A percentile compares a stretch with the other conserved stretches of the same genome.
Evolutionary conservation across 2,329 filamentous ascomycete species (phyloP).

Genomic region (Apiospora hydei): DNA sequence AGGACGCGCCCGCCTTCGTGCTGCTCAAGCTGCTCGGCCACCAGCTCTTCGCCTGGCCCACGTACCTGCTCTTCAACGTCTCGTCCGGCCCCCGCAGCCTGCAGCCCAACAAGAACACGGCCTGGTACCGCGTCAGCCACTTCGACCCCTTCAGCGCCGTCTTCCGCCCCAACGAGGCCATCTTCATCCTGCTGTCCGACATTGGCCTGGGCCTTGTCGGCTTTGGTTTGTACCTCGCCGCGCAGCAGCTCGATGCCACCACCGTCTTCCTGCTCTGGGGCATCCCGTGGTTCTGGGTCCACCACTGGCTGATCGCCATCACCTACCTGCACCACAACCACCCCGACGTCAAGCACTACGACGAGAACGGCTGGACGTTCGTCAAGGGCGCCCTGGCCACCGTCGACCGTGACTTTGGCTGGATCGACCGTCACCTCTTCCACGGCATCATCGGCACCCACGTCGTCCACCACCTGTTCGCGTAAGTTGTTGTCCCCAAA

Average conservation of each 20-base stretch:
- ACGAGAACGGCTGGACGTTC: slow-evolving; percentile 66
- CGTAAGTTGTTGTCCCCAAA: slow-evolving; percentile 40
- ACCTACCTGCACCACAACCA: slow-evolving; percentile 80
- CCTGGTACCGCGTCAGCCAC: slow-evolving; percentile 59
- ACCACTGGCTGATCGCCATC: slow-evolving; percentile 77
- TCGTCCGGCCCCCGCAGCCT: slow-evolving; percentile 56
- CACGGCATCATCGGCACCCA: slow-evolving; percentile 69
- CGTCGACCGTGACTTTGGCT: slow-evolving; percentile 70
- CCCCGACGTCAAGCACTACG: slow-evolving; percentile 63
- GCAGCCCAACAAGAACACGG: slow-evolving; percentile 53
- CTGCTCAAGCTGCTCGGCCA: slow-evolving; percentile 63
- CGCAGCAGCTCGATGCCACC: slow-evolving; percentile 57
- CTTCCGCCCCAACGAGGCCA: slow-evolving; percentile 64
- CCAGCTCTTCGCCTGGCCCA: slow-evolving; percentile 70
- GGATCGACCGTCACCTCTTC: slow-evolving; percentile 70
- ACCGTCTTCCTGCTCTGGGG: slow-evolving; percentile 67
- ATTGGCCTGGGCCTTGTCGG: slow-evolving; percentile 62
- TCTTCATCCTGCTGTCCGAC: slow-evolving; percentile 65
- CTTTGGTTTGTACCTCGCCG: slow-evolving; percentile 58
- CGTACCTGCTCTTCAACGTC: slow-evolving; percentile 68
- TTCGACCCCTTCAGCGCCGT: slow-evolving; percentile 68
- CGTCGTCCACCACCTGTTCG: slow-evolving; percentile 63
- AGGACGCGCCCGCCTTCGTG: slow-evolving; percentile 68
- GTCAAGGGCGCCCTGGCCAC: slow-evolving; percentile 68
- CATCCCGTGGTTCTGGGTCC: slow-evolving; percentile 73